phyloP scores from a whole-genome alignment of 495 filamentous ascomycete species.

The Chaetomium tenue region DNA sequence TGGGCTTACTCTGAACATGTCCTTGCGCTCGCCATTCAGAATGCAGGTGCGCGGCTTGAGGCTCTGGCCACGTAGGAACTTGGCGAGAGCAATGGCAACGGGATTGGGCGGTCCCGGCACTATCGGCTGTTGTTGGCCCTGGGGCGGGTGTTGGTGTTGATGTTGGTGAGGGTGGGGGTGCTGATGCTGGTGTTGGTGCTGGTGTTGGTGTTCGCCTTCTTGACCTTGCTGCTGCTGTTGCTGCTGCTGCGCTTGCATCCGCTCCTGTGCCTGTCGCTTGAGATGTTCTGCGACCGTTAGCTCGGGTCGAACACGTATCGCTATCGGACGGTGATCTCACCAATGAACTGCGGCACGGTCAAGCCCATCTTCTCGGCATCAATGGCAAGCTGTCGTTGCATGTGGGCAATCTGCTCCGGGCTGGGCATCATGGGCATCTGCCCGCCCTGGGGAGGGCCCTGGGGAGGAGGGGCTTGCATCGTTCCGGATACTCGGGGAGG shows the following conservation, averaged over 20 bases:
- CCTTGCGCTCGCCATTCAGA: conserved; percentile 92
- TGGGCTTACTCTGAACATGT: conserved; percentile 87
- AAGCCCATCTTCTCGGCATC: conserved; percentile 73
- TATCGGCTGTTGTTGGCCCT: conserved; percentile 56
- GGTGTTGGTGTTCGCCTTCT: conserved; percentile 35
- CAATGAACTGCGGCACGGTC: conserved; percentile 69
- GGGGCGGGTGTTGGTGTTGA: conserved; percentile 38
- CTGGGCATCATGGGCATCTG: conserved; percentile 57
- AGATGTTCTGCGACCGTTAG: conserved; percentile 44
- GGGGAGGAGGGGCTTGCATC: conserved; percentile 23
- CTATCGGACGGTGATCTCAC: conserved; percentile 4
- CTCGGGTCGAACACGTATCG: background rate
- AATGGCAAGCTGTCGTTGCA: conserved; percentile 79
- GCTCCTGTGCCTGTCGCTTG: conserved; percentile 55
- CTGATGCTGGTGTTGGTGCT: conserved; percentile 47
- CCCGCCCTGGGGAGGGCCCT: conserved; percentile 19
- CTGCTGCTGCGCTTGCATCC: conserved; percentile 65
- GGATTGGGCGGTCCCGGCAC: conserved; percentile 78
- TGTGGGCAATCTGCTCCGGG: conserved; percentile 77
- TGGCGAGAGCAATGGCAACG: conserved; percentile 82
- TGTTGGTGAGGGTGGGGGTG: conserved; percentile 64
- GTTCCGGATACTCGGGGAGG: background rate
- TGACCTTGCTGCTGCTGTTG: conserved; percentile 53
- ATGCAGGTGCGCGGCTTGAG: conserved; percentile 91
- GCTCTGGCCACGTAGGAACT: conserved; percentile 79